Base-by-base conservation (phyloP, 176 grass and related monocot genomes). In the Eragrostis nindensis region DNA sequence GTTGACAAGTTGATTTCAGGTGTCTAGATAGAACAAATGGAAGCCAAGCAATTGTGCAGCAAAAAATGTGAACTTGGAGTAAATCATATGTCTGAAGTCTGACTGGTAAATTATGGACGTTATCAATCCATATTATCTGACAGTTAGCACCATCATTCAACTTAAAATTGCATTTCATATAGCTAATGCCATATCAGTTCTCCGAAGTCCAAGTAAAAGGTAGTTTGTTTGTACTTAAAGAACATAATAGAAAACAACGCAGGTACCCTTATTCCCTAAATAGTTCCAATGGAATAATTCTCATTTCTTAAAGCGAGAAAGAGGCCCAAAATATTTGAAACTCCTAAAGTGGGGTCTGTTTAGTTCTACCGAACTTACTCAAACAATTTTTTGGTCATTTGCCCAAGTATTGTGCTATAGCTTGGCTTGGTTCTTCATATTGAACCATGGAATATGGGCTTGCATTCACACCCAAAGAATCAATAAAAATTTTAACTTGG, bases 111-210 rank as follows among this genome's bases (percentile, higher is more conserved):
- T 41, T 69, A 50, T 19, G 29, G 68, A 73, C 30, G 70, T 11
- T 10, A 49, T 68, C 8, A 19, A 29, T 57, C 74, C 40, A 81
- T 47, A 70, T 45, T 55, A 66, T 86, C 71, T 44, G 13, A 73
- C 5, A 52, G 52, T 49, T 52, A 64, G 5, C 22, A 74, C 15
- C 59, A 40, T 69, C 19, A 22, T 29, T 54, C 21, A 73, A 39
- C 13, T 25, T 19, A 64, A 19, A 5, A 32, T 72, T 64, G 8
- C 40, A 29, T 57, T 11, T 7, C 45, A 53, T 29, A 56, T 67
- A 11, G 52, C 48, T 47, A 78, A 27, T 42, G 43, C n/a, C 15
- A 84, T 27, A n/a, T 15, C 62, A 8, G 0, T 59, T 70, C 77
- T 62, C n/a, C 11, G 70, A 40, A 49, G 44, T 63, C 10, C 43